Conservation (phyloP, 192 early-diverging fungal species). For the Thamnidium elegans region DNA sequence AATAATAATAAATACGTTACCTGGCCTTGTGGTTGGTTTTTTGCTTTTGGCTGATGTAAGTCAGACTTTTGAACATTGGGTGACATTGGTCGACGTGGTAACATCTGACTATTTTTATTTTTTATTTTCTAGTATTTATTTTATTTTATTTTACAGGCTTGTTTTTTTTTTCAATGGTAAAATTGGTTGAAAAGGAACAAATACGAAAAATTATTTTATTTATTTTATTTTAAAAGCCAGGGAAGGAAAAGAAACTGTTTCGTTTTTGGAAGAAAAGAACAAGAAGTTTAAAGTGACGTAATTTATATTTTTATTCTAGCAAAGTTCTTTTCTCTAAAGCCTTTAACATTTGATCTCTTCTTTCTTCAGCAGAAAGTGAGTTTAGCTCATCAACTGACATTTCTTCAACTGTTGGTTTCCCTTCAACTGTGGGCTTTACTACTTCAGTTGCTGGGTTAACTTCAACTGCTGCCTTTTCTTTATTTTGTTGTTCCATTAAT, state of each 20-base stretch:
- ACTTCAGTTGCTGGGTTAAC: too few relatives aligned
- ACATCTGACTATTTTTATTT: conserved; percentile 12
- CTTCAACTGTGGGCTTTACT: neutral
- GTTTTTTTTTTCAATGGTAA: neutral
- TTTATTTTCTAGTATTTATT: neutral
- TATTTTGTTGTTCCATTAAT: conserved; percentile 19
- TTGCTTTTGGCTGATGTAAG: conserved; percentile 65
- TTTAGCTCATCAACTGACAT: conserved; percentile 35
- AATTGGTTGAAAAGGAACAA: too few relatives aligned
- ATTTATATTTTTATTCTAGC: too few relatives aligned
- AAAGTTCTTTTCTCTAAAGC: conserved; percentile 28
- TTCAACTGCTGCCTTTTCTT: neutral
- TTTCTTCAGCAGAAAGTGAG: conserved; percentile 25
- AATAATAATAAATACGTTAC: conserved; percentile 2
- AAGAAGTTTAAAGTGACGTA: too few relatives aligned
- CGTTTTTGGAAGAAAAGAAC: too few relatives aligned
- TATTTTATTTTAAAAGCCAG: too few relatives aligned
- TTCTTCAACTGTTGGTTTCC: conserved; percentile 13
- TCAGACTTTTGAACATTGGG: conserved; percentile 31
- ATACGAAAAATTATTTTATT: too few relatives aligned
- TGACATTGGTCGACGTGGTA: conserved; percentile 20
- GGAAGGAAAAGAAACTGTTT: too few relatives aligned
- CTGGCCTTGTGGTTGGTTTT: conserved; percentile 61
- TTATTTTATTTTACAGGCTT: too few relatives aligned
- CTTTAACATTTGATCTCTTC: conserved; percentile 33